Evolutionary conservation across 2,329 filamentous ascomycete genomes (phyloP), one percentile per base, ranked within the genome.

Genomic region (Xylariaceae sp.): DNA sequence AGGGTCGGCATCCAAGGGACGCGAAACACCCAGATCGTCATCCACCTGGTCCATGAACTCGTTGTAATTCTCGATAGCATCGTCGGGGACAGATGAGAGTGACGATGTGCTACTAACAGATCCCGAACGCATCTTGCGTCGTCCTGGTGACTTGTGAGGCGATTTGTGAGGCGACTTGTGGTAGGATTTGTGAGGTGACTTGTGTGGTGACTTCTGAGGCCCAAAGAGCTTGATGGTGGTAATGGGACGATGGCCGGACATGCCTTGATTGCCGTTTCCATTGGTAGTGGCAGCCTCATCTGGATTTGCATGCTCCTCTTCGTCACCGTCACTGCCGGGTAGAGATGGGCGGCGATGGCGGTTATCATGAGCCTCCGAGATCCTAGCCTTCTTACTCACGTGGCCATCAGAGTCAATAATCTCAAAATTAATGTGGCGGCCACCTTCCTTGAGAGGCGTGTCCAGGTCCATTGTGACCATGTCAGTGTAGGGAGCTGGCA

Each of bases 401-500:
- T 59, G 59, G 33, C 51, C 50, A 16, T 60, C 52, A 11, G 40
- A 35, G 16, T 57, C 52, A 17, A 44, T 32, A 13, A n/a, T 17
- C 22, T 6, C 22, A 11, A n/a, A n/a, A n/a, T n/a, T n/a, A n/a
- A n/a, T n/a, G 22, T 26, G 22, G 6, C 30, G 30, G 16, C 6
- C 6, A 17, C 7, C 30, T n/a, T 39, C 41, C 12, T 42, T 43
- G 30, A 48, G 40, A 30, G 47, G 38, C 12, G 49, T 56, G 4
- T 59, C 60, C 43, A 69, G 47, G 44, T 69, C 64, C 50, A 71
- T 64, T 31, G 57, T 67, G 50, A 72, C 53, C n/a, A 79, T 64
- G 29, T 67, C 57, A 24, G 55, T 60, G 61, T 77, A 78, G 2
- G 74, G 73, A 30, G 74, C 74, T 42, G 64, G 55, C 57, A 68